Conservation (phyloP, 371 early-diverging fungal genomes). For the Gilbertella persicaria region DNA sequence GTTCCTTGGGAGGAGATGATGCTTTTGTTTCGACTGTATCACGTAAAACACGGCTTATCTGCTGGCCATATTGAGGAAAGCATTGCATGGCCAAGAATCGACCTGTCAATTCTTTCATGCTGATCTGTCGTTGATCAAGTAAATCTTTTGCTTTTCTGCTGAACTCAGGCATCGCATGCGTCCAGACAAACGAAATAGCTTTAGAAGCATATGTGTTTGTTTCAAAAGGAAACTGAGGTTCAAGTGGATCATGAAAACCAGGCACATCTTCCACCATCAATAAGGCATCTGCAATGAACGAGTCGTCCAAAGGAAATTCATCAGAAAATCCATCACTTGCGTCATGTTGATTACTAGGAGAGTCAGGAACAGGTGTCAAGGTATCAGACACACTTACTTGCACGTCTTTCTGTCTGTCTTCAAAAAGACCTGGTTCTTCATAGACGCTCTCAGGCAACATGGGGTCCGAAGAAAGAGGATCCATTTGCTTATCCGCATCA, state of each 20-base stretch:
- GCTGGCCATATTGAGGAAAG: no score
- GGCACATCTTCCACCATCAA: not conserved
- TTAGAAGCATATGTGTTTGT: not conserved
- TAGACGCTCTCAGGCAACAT: conserved; percentile 9
- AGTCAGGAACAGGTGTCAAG: not conserved
- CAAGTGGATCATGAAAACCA: conserved; percentile 9
- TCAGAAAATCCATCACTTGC: conserved; percentile 1
- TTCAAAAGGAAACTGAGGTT: conserved; percentile 17
- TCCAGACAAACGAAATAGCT: conserved; percentile 2
- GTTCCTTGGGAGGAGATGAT: no score
- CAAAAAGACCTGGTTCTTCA: not conserved
- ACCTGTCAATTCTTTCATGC: conserved; percentile 12
- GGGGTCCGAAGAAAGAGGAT: conserved; percentile 3
- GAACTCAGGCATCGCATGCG: conserved; percentile 2
- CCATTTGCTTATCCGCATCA: not conserved
- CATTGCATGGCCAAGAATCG: not conserved
- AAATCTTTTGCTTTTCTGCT: conserved; percentile 3
- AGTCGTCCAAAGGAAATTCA: conserved; percentile 6
- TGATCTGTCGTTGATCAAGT: conserved; percentile 11
- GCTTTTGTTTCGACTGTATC: no score
- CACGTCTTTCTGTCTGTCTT: not conserved
- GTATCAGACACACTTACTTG: not conserved
- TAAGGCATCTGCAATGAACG: not conserved
- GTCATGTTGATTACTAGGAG: not conserved
- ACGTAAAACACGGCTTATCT: no score